These are phyloP conservation scores for Boeremia exigua DNA, from an alignment of 2,329 filamentous ascomycete genomes.

Conservation along the genomic window DNA sequence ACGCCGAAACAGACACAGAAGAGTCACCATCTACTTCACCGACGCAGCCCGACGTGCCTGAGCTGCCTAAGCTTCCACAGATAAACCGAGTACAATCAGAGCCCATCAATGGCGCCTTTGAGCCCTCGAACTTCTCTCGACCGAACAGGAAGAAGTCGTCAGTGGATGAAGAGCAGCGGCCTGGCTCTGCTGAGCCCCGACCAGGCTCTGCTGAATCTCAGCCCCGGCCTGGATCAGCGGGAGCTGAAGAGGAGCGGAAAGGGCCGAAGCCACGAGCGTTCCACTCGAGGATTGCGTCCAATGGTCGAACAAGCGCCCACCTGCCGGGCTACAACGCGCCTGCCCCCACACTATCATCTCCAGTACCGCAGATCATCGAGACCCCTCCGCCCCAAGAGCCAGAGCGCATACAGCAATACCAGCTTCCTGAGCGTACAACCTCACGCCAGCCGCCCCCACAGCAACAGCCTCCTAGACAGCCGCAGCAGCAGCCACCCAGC, in stretches of 20 bases:
- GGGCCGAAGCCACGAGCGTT: constrained; percentile 55
- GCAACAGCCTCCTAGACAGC: constrained; percentile 17
- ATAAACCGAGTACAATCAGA: constrained; percentile 74
- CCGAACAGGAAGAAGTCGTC: constrained; percentile 51
- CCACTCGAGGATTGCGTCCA: constrained; percentile 63
- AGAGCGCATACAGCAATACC: constrained; percentile 35
- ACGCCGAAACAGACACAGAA: constrained; percentile 67
- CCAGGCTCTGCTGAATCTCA: constrained; percentile 37
- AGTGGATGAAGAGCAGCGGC: constrained; percentile 23
- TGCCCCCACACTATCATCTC: constrained; percentile 14
- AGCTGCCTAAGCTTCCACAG: constrained; percentile 50
- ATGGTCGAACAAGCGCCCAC: constrained; percentile 62
- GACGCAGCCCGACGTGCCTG: constrained; percentile 49
- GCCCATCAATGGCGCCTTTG: constrained; percentile 55
- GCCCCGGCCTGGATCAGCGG: constrained; percentile 23
- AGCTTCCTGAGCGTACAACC: constrained; percentile 60
- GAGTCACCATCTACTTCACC: constrained; percentile 59
- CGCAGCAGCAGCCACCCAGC: constrained; percentile 27
- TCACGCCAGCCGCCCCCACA: constrained; percentile 49
- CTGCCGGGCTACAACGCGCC: constrained; percentile 54
- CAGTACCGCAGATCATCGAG: constrained; percentile 68
- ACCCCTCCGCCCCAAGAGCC: constrained; percentile 57
- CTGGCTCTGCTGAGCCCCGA: constrained; percentile 34
- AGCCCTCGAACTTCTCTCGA: constrained; percentile 64
- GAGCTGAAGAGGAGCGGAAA: constrained; percentile 40